Conservation (phyloP, 2,329 filamentous ascomycete genomes). For the Ophiostoma montium region DNA sequence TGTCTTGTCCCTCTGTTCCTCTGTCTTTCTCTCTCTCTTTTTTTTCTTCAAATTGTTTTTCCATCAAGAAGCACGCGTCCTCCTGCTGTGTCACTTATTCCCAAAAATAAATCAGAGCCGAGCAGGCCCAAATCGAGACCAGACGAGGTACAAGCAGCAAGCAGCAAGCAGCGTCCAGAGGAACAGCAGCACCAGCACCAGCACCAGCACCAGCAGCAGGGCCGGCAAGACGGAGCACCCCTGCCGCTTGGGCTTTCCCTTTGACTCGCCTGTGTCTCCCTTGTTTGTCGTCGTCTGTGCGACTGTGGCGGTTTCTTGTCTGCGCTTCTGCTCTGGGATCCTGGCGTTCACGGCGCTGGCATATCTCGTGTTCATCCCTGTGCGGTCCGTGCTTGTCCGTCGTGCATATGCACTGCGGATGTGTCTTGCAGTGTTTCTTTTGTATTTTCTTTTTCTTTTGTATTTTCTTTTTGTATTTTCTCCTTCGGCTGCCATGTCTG, state of each 20-base stretch:
- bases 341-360: neutral
- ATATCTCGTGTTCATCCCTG: constrained; percentile 8
- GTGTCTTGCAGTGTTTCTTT: neutral
- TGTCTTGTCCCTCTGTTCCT: no score
- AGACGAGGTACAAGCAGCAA: no score
- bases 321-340: neutral
- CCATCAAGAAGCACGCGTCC: no score
- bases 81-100: neutral
- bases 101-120: no score
- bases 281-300: neutral
- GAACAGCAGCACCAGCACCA: no score
- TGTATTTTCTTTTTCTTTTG: neutral
- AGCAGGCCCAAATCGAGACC: no score
- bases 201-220: no score
- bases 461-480: neutral
- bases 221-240: neutral
- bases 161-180: no score
- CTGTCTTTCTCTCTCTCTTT: no score
- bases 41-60: no score
- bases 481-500: neutral
- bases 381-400: constrained; percentile 1
- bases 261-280: constrained; percentile 5
- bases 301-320: neutral
- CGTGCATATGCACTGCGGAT: constrained; percentile 2
- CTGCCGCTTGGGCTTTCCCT: neutral